Base-by-base conservation (phyloP, 805 yeast species). In the Hanseniaspora taiwanica region DNA sequence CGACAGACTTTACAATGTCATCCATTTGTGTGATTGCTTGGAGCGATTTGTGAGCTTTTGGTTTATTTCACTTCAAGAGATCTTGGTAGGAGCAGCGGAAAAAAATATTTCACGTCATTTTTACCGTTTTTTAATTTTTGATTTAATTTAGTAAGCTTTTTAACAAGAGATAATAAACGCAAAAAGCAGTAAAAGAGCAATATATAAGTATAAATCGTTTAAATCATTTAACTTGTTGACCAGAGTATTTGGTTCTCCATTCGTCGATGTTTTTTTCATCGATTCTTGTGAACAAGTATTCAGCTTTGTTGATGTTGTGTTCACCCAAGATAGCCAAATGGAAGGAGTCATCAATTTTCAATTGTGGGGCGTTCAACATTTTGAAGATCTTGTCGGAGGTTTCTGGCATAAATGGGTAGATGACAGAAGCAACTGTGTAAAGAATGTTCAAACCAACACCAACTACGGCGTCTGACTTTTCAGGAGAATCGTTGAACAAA, bases 391-490 rank as follows among this genome's bases (percentile, higher is more conserved):
- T 74, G 36, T 63, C 62, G 7, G 84, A 61, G 27, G 87, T 81
- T 47, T 74, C 86, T 34, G 99, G 99, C 76, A 91, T 84, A 65
- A 71, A 91, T 49, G 99, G 98, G 37, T 73, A 67, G 41, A 86
- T 70, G 39, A 91, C 62, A 1, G 96, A 76, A 34, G 89, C 75
- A n/a, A 91, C 76, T 47, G 85, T 64, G 63, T 86, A 87, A 38
- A 89, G 76, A 56, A 89, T 68, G 64, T 89, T 91, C 59, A 91
- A 68, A 44, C 94, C 96, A 40, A 84, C 81, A 47, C 83, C 94
- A 42, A 91, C 82, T 39, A 89, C 94, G 3, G 95, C 94, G 55
- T 86, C 96, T 12, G 94, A 74, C 53, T 75, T 76, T 25, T 72
- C 83, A 35, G 96, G 94, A 37, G 64, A 58, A 54, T 84, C 75